A percentile compares a stretch with the other conserved stretches of the same genome.
Evolutionary conservation across 768 basidiomycete species (phyloP).

Genomic region (Tulasnella sp.): DNA sequence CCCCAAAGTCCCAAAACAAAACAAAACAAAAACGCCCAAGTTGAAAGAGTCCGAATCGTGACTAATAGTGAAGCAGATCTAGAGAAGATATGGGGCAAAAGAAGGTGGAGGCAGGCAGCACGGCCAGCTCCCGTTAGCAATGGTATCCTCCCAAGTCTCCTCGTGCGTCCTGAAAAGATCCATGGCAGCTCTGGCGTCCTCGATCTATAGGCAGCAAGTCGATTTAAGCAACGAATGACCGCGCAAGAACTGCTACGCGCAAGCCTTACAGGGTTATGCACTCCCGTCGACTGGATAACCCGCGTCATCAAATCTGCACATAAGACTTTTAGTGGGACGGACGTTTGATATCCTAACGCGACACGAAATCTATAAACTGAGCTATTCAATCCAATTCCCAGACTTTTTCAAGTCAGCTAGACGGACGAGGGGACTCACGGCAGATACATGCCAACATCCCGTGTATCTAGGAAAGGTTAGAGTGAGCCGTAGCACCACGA

Average conservation of each 20-base stretch:
- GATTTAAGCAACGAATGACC: too few relatives aligned
- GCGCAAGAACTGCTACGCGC: too few relatives aligned
- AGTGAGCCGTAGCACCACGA: background rate
- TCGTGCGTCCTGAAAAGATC: conserved; percentile 6
- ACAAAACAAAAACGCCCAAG: too few relatives aligned
- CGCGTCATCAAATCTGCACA: background rate
- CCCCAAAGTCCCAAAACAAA: too few relatives aligned
- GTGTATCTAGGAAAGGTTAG: background rate
- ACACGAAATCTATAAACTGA: background rate
- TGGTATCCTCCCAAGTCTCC: background rate
- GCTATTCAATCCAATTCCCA: background rate
- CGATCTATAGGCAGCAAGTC: background rate
- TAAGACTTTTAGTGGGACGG: background rate
- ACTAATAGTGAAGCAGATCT: too few relatives aligned
- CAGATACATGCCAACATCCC: background rate
- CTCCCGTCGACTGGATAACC: background rate
- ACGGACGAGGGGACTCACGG: background rate
- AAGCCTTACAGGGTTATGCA: background rate
- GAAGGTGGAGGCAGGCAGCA: background rate
- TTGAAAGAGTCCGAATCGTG: too few relatives aligned
- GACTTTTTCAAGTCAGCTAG: background rate
- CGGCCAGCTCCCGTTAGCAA: background rate
- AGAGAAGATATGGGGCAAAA: conserved; percentile 1
- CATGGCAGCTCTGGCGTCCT: conserved; percentile 6
- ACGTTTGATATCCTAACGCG: background rate